Evolutionary conservation across 805 yeast species (phyloP).

Genomic region (Yamadazyma akitaensis): DNA sequence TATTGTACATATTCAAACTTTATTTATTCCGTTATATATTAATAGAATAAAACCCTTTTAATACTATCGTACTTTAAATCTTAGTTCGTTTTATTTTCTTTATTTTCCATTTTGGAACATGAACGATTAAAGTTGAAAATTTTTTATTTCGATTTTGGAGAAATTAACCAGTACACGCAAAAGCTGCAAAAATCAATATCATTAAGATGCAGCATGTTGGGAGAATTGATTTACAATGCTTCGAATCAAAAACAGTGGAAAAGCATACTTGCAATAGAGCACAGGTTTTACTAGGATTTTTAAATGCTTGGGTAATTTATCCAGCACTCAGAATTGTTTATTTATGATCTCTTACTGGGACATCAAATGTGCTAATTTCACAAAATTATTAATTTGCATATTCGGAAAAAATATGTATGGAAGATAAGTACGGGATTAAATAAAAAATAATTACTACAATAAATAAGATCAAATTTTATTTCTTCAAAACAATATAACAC

Average conservation of each 20-base stretch:
- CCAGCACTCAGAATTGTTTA: no score
- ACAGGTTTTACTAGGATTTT: no score
- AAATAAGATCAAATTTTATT: no score
- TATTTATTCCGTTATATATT: constrained; percentile 12
- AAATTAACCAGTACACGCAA: not conserved
- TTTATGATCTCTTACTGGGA: no score
- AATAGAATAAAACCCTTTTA: constrained; percentile 10
- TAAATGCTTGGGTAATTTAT: no score
- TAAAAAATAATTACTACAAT: no score
- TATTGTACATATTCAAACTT: constrained; percentile 12
- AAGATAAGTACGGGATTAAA: no score
- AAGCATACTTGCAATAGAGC: not conserved
- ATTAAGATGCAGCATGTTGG: not conserved
- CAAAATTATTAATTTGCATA: no score
- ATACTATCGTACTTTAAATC: constrained; percentile 1
- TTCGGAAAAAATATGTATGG: no score
- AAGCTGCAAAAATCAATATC: constrained; percentile 1
- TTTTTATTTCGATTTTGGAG: not conserved
- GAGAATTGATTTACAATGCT: not conserved
- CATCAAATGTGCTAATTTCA: no score
- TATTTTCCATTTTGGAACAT: not conserved
- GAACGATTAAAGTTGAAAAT: not conserved
- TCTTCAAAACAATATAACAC: constrained; percentile 1
- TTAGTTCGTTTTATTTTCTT: not conserved
- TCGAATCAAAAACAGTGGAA: not conserved